Base-by-base conservation (phyloP, 345 rosid genomes). In the Leavenworthia alabamica region DNA sequence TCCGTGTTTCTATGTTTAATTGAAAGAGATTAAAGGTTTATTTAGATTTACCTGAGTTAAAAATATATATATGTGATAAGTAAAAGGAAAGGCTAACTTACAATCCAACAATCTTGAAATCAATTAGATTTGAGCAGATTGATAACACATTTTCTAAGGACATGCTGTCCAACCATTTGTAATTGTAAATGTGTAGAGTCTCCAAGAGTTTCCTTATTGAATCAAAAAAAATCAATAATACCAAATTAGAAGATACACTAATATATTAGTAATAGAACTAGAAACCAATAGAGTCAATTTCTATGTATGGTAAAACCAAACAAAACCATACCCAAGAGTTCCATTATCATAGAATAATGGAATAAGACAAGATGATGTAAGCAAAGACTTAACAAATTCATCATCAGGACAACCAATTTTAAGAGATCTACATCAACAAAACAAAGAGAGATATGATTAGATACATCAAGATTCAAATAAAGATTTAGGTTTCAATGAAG, bases 41-140 rank as follows among this genome's bases (percentile, higher is more conserved):
- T n/a, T n/a, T n/a, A n/a, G n/a, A n/a, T n/a, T n/a, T n/a, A n/a
- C n/a, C n/a, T n/a, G n/a, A n/a, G n/a, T n/a, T n/a, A n/a, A n/a
- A n/a, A n/a, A n/a, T n/a, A n/a, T n/a, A n/a, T n/a, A n/a, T n/a
- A 39, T 8, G 32, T 4, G 22, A 23, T 51, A 54, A n/a, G 28
- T 6, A 13, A 8, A 8, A 2, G 51, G 16, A 9, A 59, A 55
- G 36, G 54, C 51, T 43, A 73, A 84, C 97, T 83, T 79, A 89
- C 97, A 89, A 74, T 82, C 97, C 88, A 76, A 81, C 85, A 36
- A 89, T 80, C 74, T 83, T 88, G 46, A 89, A 76, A 63, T 86
- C 91, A 35, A 80, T 73, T 10, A 89, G 79, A 60, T 82, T 79
- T 16, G 81, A 73, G 66, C 97, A 86, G 16, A 74, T 79, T 31